A percentile compares a stretch with the other conserved stretches of the same genome.
phyloP scores from a whole-genome alignment of 1,139 yeast species.

The Geotrichum europaeum region DNA sequence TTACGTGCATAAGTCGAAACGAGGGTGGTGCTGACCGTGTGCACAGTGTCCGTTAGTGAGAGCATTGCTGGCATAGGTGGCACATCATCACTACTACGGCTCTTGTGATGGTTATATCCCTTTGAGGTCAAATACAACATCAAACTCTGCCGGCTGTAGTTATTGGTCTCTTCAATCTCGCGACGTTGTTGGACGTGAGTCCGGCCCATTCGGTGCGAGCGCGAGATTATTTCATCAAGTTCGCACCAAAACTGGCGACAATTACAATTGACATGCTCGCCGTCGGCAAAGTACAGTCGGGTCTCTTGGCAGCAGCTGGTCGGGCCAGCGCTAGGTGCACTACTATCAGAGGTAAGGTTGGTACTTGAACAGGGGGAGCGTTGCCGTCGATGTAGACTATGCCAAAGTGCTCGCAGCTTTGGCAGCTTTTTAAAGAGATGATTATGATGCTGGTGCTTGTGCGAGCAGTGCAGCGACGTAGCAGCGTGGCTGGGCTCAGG shows the following conservation, averaged over 20 bases:
- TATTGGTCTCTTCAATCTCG: not conserved
- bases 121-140: not conserved
- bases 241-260: constrained; percentile 2
- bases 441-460: not conserved
- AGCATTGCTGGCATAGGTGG: not conserved
- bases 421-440: not conserved
- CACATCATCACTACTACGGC: not conserved
- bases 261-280: not conserved
- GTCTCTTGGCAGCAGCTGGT: not conserved
- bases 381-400: not conserved
- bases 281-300: not conserved
- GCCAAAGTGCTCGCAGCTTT: not conserved
- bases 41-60: not conserved
- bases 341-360: not conserved
- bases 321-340: no score
- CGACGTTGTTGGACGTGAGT: not conserved
- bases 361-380: not conserved
- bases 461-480: not conserved
- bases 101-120: not conserved
- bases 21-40: not conserved
- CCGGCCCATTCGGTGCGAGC: not conserved
- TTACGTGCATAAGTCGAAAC: not conserved
- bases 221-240: not conserved
- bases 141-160: not conserved
- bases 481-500: not conserved